Evolutionary conservation across 1,284 basidiomycete genomes (phyloP).

Genomic region (Dichomitus squalens): DNA sequence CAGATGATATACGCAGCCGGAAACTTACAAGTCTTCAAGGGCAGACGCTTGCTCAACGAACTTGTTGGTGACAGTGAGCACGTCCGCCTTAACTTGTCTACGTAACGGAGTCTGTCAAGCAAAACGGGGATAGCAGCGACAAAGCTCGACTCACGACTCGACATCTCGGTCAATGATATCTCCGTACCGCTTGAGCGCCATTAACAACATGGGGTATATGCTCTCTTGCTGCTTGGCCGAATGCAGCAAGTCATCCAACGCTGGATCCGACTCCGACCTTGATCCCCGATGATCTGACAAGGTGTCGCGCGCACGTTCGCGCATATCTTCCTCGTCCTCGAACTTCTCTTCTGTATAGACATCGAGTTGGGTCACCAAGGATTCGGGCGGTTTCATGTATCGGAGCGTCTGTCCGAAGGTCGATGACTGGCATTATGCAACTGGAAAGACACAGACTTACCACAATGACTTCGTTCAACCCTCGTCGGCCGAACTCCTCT

Average conservation of each 20-base stretch:
- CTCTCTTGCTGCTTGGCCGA: slow-evolving; percentile 59
- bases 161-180: slow-evolving; percentile 61
- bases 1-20: not conserved
- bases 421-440: not conserved
- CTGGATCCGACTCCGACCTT: slow-evolving; percentile 50
- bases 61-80: slow-evolving; percentile 63
- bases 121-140: not conserved
- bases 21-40: slow-evolving; percentile 62
- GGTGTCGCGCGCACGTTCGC: slow-evolving; percentile 58
- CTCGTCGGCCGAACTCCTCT: slow-evolving; percentile 80
- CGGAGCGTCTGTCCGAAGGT: slow-evolving; percentile 56
- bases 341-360: slow-evolving; percentile 87
- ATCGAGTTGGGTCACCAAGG: slow-evolving; percentile 72
- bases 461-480: slow-evolving; percentile 81
- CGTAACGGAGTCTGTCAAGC: not conserved
- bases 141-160: slow-evolving; percentile 52
- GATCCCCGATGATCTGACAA: slow-evolving; percentile 41
- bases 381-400: slow-evolving; percentile 78
- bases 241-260: slow-evolving; percentile 58
- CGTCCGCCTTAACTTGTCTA: slow-evolving; percentile 65
- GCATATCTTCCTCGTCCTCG: slow-evolving; percentile 85
- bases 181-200: slow-evolving; percentile 56
- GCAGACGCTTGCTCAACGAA: slow-evolving; percentile 69
- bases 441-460: slow-evolving; percentile 48
- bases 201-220: slow-evolving; percentile 56